Percentiles rank a stretch among this genome's conserved stretches.
These are phyloP conservation scores for Rhytidhysteron rufulum DNA, from an alignment of 2,329 filamentous ascomycete genomes.

Conservation along the genomic window DNA sequence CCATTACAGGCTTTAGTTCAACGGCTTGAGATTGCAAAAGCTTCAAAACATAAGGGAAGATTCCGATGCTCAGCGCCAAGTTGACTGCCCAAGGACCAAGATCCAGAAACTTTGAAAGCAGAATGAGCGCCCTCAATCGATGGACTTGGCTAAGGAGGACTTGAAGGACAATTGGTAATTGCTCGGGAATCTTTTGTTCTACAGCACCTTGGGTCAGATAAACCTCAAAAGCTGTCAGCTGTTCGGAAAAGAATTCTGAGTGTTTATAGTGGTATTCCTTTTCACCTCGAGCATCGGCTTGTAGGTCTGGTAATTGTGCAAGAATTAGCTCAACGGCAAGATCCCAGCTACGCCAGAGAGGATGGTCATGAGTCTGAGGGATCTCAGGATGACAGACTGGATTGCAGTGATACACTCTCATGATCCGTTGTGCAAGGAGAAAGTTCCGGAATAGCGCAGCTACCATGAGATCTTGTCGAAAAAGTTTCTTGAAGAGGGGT, in stretches of 20 bases:
- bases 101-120: slow-evolving; percentile 90
- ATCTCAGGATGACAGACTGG: slow-evolving; percentile 87
- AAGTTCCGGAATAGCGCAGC: slow-evolving; percentile 96
- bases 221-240: slow-evolving; percentile 94
- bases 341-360: slow-evolving; percentile 97
- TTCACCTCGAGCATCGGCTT: slow-evolving; percentile 71
- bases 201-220: slow-evolving; percentile 84
- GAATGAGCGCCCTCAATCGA: slow-evolving; percentile 80
- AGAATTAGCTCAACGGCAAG: slow-evolving; percentile 93
- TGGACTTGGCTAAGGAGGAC: slow-evolving; percentile 95
- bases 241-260: slow-evolving; percentile 94
- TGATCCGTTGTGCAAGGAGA: slow-evolving; percentile 87
- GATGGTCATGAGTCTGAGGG: slow-evolving; percentile 93
- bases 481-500: slow-evolving; percentile 91
- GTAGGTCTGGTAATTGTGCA: slow-evolving; percentile 77
- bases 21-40: slow-evolving; percentile 89
- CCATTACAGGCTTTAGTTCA: slow-evolving; percentile 96
- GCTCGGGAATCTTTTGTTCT: slow-evolving; percentile 83
- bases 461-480: slow-evolving; percentile 98
- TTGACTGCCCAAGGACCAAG: slow-evolving; percentile 98
- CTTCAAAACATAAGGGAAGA: slow-evolving; percentile 98
- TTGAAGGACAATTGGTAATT: slow-evolving; percentile 92
- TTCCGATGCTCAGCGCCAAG: slow-evolving; percentile 92
- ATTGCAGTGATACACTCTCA: slow-evolving; percentile 94
- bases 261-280: slow-evolving; percentile 86